Conservation (phyloP, 1,139 yeast species). For the Yamadazyma dendronema region DNA sequence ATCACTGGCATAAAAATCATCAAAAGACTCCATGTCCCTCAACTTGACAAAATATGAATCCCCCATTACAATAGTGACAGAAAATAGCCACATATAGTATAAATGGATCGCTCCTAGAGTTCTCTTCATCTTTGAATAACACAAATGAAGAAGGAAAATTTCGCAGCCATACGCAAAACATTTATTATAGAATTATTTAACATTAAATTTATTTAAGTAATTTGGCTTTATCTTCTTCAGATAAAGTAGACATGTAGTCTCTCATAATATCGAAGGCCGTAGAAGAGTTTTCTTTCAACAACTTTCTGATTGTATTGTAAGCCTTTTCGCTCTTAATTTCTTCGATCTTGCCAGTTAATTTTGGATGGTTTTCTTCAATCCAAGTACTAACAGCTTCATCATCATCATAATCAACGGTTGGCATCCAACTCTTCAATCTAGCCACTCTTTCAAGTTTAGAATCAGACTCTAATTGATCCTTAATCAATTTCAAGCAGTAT, state of each 20-base stretch:
- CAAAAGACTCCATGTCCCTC: conserved; percentile 29
- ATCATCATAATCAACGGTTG: conserved; percentile 67
- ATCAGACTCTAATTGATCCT: conserved; percentile 59
- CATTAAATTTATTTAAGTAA: conserved; percentile 31
- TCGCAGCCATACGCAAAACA: conserved; percentile 1
- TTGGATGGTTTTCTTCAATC: conserved; percentile 76
- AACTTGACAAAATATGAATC: conserved; percentile 26
- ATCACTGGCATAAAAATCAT: conserved; percentile 41
- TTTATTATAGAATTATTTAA: background rate
- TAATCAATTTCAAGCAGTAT: conserved; percentile 74
- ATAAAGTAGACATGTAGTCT: conserved; percentile 57
- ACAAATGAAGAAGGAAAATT: background rate
- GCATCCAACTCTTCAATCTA: conserved; percentile 85
- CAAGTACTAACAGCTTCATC: conserved; percentile 81
- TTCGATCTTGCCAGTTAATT: conserved; percentile 59
- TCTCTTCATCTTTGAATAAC: too few species aligned
- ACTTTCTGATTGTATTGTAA: conserved; percentile 58
- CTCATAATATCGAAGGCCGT: conserved; percentile 57
- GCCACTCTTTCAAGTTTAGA: conserved; percentile 80
- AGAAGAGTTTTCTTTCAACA: conserved; percentile 56
- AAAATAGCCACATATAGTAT: background rate
- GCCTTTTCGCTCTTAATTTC: conserved; percentile 64
- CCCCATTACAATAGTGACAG: background rate
- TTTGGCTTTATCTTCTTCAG: conserved; percentile 58
- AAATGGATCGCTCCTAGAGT: too few species aligned